Percentiles rank a stretch among this genome's conserved stretches.
Conservation (phyloP, 169 alveolate species). For the Eimeria praecox region DNA sequence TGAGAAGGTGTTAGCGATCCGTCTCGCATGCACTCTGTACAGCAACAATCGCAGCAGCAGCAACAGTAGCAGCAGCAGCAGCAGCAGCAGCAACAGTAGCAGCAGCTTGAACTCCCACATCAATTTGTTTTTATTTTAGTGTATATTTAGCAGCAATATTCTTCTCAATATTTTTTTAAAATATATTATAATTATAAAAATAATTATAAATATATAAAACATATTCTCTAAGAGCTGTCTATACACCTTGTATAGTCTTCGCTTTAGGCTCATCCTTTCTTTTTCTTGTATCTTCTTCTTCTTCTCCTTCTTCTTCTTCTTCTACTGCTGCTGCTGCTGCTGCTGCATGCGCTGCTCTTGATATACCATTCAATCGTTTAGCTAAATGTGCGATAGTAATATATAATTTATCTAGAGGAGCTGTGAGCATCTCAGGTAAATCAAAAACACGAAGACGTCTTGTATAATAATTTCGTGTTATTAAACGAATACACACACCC, state of each 20-base stretch:
- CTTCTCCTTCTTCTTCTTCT: no score
- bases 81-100: slow-evolving; percentile 40
- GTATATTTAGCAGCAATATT: no score
- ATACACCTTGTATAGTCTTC: background rate
- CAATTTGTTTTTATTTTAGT: no score
- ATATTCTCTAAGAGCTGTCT: background rate
- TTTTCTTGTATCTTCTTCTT: no score
- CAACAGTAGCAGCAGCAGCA: slow-evolving; percentile 58
- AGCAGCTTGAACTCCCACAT: no score
- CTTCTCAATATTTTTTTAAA: no score
- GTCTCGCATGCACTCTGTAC: no score
- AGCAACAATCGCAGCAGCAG: background rate
- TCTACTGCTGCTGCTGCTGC: background rate
- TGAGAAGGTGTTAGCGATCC: no score
- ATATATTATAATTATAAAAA: no score
- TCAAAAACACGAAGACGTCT: slow-evolving; percentile 82
- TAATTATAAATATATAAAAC: no score
- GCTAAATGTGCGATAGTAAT: slow-evolving; percentile 55
- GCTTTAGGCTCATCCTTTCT: no score
- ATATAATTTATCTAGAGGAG: slow-evolving; percentile 84
- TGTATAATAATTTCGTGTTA: slow-evolving; percentile 81
- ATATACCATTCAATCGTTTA: slow-evolving; percentile 17
- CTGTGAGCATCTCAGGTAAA: slow-evolving; percentile 86
- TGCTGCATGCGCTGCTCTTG: background rate
- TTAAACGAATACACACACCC: slow-evolving; percentile 84